Percentiles rank a stretch among this genome's conserved stretches.
These are phyloP conservation scores for Trypanosoma scelopori DNA, from an alignment of 208 protist genomes.

Conservation along the genomic window DNA sequence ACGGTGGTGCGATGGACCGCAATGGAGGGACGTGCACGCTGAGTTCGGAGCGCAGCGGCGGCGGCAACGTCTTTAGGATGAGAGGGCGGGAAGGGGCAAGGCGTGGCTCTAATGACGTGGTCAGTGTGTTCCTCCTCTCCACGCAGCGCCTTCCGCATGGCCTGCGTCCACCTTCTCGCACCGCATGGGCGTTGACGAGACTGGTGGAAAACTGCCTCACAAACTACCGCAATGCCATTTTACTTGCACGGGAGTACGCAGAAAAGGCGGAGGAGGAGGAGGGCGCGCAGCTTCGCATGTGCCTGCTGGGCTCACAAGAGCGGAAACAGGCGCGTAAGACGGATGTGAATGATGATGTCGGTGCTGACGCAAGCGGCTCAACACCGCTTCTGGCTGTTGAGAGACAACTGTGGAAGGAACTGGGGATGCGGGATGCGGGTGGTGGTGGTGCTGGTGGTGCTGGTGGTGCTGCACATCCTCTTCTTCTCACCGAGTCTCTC, in stretches of 20 bases:
- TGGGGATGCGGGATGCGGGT: conserved; percentile 3
- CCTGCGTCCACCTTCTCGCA: conserved; percentile 33
- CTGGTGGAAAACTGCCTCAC: conserved; percentile 54
- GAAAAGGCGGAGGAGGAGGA: conserved; percentile 26
- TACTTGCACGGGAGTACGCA: conserved; percentile 41
- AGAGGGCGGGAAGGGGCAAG: neutral
- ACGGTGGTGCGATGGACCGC: neutral
- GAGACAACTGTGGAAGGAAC: conserved; percentile 37
- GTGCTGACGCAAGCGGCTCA: neutral
- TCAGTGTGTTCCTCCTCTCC: conserved; percentile 53
- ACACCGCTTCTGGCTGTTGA: conserved; percentile 17
- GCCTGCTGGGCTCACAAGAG: conserved; percentile 4
- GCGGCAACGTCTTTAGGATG: neutral
- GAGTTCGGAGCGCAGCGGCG: too few species aligned
- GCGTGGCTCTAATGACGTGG: conserved; percentile 28
- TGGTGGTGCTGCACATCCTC: neutral
- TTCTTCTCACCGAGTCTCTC: conserved; percentile 43
- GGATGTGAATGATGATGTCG: too few species aligned
- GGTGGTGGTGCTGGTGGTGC: too few species aligned
- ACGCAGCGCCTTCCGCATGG: conserved; percentile 52
- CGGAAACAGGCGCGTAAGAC: neutral
- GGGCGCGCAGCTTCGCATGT: conserved; percentile 24
- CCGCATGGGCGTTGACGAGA: conserved; percentile 29
- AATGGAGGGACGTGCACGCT: neutral
- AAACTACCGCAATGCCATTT: conserved; percentile 45